Base-by-base conservation (phyloP, 768 basidiomycete species). In the Nevesoporus exiguus region DNA sequence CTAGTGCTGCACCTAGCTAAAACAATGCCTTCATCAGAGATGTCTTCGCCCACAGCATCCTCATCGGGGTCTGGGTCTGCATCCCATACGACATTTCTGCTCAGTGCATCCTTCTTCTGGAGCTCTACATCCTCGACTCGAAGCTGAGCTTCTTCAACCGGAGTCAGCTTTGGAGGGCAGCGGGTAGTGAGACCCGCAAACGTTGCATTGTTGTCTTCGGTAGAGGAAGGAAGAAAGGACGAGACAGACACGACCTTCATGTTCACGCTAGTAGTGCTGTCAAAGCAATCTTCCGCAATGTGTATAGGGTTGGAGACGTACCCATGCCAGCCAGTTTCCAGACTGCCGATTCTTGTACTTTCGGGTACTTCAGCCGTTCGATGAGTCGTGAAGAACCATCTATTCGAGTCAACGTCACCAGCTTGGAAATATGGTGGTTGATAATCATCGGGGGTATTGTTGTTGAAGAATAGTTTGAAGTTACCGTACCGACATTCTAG, bases 381-480 rank as follows among this genome's bases (percentile, higher is more conserved):
- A 63, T 91, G 92, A 0, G 91, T 93, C 63, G 86, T 84, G 65
- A 93, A 88, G 63, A 81, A 88, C 83, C 87, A 91, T 54, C 76
- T 87, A 65, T 91, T 84, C 56, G 79, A 80, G n/a, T 84, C 76
- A 6, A 73, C 71, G 62, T 93, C 89, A 0, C 84, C 90, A 5
- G 86, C 71, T 52, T 80, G 78, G 63, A 93, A 93, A 66, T 85
- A 74, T 0, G 88, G 88, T 6, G 93, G 93, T 65, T 95, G 88
- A 62, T 95, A 95, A 47, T 92, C 85, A 9, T 77, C 73, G 0
- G 93, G 93, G 13, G 90, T 85, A 21, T 82, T 76, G 44, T 90
- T 84, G 14, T 86, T 87, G 67, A 93, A 94, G 66, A 87, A 91
- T 11, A 91, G 71, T 66, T 95, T 94, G 75, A 94, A 90, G 21